Base-by-base conservation (phyloP, 1,139 yeast genomes). In the Petasospora fabianii region DNA sequence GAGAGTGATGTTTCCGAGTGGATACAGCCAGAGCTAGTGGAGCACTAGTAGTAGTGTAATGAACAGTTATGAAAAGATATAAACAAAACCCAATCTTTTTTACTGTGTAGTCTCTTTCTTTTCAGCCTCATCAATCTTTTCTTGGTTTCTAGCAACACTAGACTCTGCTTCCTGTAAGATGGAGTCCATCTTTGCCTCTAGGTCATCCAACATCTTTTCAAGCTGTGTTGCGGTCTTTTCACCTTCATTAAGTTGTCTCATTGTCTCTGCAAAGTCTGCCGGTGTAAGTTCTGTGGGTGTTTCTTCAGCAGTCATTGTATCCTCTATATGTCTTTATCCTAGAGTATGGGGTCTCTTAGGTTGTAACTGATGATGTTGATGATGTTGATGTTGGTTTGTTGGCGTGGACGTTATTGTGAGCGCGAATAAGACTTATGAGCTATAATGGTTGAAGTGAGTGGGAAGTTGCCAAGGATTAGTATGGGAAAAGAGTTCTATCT, bases 181-280 rank as follows among this genome's bases (percentile, higher is more conserved):
- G 10, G 60, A 62, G 36, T 74, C 80, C 64, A 80, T 70, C 48
- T 73, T 75, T 22, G 66, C 68, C 50, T 80, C 85, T 32, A 80
- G 60, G 20, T 64, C 59, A 48, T 77, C 83, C 30, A 80, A 62
- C 71, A 75, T 68, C 43, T 64, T 61, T 55, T 80, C 86, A 48
- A 80, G 61, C 39, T 64, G 70, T 6, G 61, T 60, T 0, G 84
- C 84, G 9, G 77, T 72, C 36, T 61, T 57, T 51, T 79, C 84
- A 3, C 82, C 84, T 39, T 76, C 77, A 37, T 68, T 68, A 34
- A 79, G 59, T 49, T 73, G 67, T 50, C 68, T 64, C 55, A 69
- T 69, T 0, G 78, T 67, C 27, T 70, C 69, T 1, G 75, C 71
- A 34, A 75, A 58, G 38, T 66, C 69, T 3, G 46, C 33, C 3